Evolutionary conservation across 2,329 filamentous ascomycete genomes (phyloP).

Genomic region (Fusarium dimerum): DNA sequence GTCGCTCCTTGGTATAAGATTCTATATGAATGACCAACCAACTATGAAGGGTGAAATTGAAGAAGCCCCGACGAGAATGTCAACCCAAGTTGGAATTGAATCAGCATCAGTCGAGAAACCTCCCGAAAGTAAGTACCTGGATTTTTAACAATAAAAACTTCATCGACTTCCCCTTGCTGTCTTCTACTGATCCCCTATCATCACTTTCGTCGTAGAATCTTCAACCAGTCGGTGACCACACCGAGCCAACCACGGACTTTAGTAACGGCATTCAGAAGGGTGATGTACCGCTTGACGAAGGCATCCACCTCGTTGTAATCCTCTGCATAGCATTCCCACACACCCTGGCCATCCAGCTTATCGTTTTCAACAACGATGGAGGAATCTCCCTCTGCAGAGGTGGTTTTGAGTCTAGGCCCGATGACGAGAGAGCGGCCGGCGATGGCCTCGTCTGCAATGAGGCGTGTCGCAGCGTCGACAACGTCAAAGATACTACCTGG

Average conservation of each 20-base stretch:
- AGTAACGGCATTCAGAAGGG: slow-evolving; percentile 53
- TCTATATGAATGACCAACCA: too few relatives aligned
- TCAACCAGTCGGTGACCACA: slow-evolving; percentile 36
- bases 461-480: slow-evolving; percentile 61
- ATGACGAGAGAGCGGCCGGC: slow-evolving; percentile 59
- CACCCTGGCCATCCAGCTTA: slow-evolving; percentile 40
- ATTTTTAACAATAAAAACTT: too few relatives aligned
- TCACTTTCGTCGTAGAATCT: slow-evolving; percentile 25
- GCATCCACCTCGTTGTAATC: slow-evolving; percentile 58
- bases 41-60: too few relatives aligned
- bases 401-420: slow-evolving; percentile 50
- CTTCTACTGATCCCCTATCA: too few relatives aligned
- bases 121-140: too few relatives aligned
- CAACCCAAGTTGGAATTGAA: too few relatives aligned
- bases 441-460: slow-evolving; percentile 60
- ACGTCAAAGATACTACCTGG: slow-evolving; percentile 59
- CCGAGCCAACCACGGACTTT: slow-evolving; percentile 55
- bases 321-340: slow-evolving; percentile 64
- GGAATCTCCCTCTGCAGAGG: slow-evolving; percentile 32
- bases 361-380: slow-evolving; percentile 30
- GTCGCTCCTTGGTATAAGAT: too few relatives aligned
- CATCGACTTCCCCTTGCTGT: too few relatives aligned
- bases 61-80: too few relatives aligned
- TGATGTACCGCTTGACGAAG: slow-evolving; percentile 55
- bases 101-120: too few relatives aligned